Evolutionary conservation across 2,329 filamentous ascomycete genomes (phyloP).

Genomic region (Epichloe gansuensis): DNA sequence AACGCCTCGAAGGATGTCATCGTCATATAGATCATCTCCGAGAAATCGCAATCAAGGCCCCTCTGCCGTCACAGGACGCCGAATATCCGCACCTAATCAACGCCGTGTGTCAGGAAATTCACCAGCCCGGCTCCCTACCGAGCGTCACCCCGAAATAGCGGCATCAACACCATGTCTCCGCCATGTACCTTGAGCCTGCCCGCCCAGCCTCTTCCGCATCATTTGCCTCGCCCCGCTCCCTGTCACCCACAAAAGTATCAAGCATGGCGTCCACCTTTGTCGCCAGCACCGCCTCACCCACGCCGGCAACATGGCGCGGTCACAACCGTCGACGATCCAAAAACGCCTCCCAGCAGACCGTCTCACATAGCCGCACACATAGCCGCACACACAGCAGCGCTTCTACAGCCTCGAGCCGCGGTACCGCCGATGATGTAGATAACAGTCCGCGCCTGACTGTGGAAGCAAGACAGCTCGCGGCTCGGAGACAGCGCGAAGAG

Average conservation of each 20-base stretch:
- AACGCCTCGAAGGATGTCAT: slow-evolving; percentile 15
- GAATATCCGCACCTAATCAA: slow-evolving; percentile 28
- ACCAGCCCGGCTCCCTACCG: slow-evolving; percentile 4
- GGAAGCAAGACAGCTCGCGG: slow-evolving; percentile 64
- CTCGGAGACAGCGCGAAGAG: slow-evolving; percentile 61
- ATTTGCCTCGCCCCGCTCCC: slow-evolving; percentile 19
- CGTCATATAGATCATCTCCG: slow-evolving; percentile 13
- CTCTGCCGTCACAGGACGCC: slow-evolving; percentile 25
- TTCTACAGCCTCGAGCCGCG: slow-evolving; percentile 27
- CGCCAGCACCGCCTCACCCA: slow-evolving; percentile 14
- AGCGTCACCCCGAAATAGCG: slow-evolving; percentile 13
- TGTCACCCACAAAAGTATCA: slow-evolving; percentile 33
- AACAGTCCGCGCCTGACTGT: slow-evolving; percentile 39
- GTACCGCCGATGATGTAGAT: slow-evolving; percentile 10
- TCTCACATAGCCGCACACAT: slow-evolving; percentile 29
- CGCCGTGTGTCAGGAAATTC: slow-evolving; percentile 19
- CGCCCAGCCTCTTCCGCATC: slow-evolving; percentile 20
- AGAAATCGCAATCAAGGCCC: slow-evolving; percentile 22
- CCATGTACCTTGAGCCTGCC: slow-evolving; percentile 7
- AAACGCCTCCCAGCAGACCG: slow-evolving; percentile 8
- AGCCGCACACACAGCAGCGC: slow-evolving; percentile 33
- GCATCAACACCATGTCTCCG: slow-evolving; percentile 22
- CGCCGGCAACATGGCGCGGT: slow-evolving; percentile 10
- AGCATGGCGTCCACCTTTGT: slow-evolving; percentile 10
- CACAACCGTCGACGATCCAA: slow-evolving; percentile 9